Evolutionary conservation across 2,329 filamentous ascomycete genomes (phyloP), one percentile per base, ranked within the genome.

Genomic region (Nothophaeocryptopus gaeumannii): DNA sequence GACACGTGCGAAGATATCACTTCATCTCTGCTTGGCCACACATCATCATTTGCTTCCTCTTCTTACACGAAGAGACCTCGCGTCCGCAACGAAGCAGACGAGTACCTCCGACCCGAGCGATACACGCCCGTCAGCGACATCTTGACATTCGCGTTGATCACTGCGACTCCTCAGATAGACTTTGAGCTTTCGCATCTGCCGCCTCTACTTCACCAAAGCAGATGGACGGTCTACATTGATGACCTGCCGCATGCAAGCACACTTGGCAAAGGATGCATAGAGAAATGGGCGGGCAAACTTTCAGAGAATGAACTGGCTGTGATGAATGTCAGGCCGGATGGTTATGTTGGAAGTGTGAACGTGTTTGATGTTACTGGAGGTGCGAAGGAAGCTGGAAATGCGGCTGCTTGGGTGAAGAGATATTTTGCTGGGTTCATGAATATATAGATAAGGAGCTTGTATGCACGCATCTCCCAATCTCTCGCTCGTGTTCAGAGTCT

Each of bases 181-280:
- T 76, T 89, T 37, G 86, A 89, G 65, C 77, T 89, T 20, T 75
- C 76, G 2, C 79, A 87, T 59, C 70, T 89, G 12, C 85, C 85
- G 0, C 65, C 72, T 0, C 65, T 84, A 15, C 66, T 89, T 35
- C 79, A 84, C 59, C 76, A 81, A 48, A 85, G 83, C 65, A 76
- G 78, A 30, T 89, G 85, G 84, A 86, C 84, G 0, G 77, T 89
- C 52, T 89, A 89, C 63, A 72, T 88, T 0, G 86, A 89, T 62
- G 77, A 88, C 64, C 68, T 82, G 5, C 76, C 79, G 2, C 73
- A 78, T 11, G 74, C 77, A 20, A 77, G 79, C 58, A 78, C 82
- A 47, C 79, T 76, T 30, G 61, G 64, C 11, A 62, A 68, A 13
- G 61, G 53, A 1, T 86, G 82, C 66, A 86, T 81, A 8, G 78